Evolutionary conservation across 176 grass and related monocot genomes (phyloP).

Genomic region (Tuctoria greenei): DNA sequence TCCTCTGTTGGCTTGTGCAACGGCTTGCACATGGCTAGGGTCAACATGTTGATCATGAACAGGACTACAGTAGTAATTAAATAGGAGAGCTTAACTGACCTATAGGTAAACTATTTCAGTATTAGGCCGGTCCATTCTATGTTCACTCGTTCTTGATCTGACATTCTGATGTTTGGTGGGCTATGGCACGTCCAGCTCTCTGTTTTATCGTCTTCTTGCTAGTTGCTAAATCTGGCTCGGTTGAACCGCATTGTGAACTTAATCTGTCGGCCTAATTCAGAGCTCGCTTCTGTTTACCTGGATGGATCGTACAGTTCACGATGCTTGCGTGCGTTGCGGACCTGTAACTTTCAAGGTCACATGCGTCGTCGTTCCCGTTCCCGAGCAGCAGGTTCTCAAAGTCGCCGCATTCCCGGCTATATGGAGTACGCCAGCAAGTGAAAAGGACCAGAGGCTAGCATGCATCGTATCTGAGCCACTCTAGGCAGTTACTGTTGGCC

Average conservation of each 20-base stretch:
- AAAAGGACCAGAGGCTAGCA: background rate
- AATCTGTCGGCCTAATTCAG: background rate
- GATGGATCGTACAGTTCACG: background rate
- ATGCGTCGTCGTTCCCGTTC: background rate
- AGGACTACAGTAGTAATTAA: background rate
- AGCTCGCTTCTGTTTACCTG: background rate
- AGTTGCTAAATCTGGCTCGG: background rate
- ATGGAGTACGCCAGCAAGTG: background rate
- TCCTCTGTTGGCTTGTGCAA: constrained; percentile 4
- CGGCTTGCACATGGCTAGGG: constrained; percentile 31
- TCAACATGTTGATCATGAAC: constrained; percentile 14
- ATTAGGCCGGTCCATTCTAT: constrained; percentile 31
- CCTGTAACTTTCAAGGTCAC: background rate
- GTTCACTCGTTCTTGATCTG: constrained; percentile 12
- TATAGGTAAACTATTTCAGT: background rate
- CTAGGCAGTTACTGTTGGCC: background rate
- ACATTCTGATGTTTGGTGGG: background rate
- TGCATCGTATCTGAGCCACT: background rate
- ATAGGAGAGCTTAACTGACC: background rate
- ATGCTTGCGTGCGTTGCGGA: background rate
- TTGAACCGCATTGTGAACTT: background rate
- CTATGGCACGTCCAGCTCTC: background rate
- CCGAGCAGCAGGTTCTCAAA: background rate
- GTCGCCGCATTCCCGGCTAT: background rate
- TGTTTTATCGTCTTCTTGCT: background rate